Percentiles rank a stretch among this genome's conserved stretches.
phyloP scores from a whole-genome alignment of 2,329 filamentous ascomycete genomes.

The Fusarium scirpi region DNA sequence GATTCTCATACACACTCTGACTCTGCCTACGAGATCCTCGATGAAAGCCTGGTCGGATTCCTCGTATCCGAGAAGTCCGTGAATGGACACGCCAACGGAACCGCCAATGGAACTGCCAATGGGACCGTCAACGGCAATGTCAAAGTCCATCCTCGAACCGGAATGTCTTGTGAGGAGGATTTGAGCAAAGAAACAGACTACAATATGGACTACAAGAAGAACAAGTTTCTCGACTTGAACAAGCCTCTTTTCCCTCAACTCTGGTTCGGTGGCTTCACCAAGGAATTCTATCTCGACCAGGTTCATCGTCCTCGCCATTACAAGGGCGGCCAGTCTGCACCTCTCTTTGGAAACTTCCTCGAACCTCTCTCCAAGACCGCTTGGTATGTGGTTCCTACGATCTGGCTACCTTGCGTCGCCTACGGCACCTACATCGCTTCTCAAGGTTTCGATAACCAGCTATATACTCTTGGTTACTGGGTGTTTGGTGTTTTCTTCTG shows the following conservation, averaged over 20 bases:
- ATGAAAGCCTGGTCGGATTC: slow-evolving; percentile 88
- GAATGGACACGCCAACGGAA: slow-evolving; percentile 49
- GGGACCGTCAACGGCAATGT: slow-evolving; percentile 51
- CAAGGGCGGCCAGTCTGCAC: slow-evolving; percentile 90
- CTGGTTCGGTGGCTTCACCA: slow-evolving; percentile 87
- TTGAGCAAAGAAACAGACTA: slow-evolving; percentile 87
- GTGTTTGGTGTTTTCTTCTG: slow-evolving; percentile 79
- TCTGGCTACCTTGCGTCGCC: slow-evolving; percentile 85
- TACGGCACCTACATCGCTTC: slow-evolving; percentile 78
- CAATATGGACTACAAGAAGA: slow-evolving; percentile 80
- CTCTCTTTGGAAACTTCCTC: slow-evolving; percentile 97
- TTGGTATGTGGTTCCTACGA: slow-evolving; percentile 87
- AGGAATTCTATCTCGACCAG: slow-evolving; percentile 97
- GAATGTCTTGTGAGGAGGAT: slow-evolving; percentile 91
- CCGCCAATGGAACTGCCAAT: slow-evolving; percentile 43
- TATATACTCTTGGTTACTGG: slow-evolving; percentile 71
- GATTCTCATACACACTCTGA: slow-evolving; percentile 89
- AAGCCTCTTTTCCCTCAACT: slow-evolving; percentile 88
- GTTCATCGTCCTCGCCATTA: slow-evolving; percentile 97
- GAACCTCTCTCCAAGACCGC: slow-evolving; percentile 95
- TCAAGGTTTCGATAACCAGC: slow-evolving; percentile 66
- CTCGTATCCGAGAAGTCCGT: slow-evolving; percentile 70
- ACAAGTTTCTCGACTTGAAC: slow-evolving; percentile 94
- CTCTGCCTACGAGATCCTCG: slow-evolving; percentile 93
- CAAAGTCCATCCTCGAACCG: slow-evolving; percentile 73